A percentile compares a stretch with the other conserved stretches of the same genome.
Evolutionary conservation across 352 stramenopile species (phyloP).

Genomic region (Phytophthora tentaculata): DNA sequence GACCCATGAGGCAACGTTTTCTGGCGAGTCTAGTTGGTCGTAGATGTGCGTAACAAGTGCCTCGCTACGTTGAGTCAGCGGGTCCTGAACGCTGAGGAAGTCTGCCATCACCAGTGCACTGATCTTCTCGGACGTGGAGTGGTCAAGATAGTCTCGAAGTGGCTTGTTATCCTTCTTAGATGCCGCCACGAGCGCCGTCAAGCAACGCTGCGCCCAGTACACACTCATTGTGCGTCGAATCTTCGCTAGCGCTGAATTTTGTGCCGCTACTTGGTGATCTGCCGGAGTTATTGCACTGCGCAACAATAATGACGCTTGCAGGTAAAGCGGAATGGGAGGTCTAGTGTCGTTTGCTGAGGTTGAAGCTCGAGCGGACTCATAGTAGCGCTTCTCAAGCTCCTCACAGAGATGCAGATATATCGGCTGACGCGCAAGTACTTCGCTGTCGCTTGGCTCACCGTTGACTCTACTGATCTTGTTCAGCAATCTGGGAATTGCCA

Average conservation of each 20-base stretch:
- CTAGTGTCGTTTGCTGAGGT: neutral
- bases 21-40: slow-evolving; percentile 54
- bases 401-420: slow-evolving; percentile 70
- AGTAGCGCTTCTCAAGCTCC: slow-evolving; percentile 60
- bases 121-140: slow-evolving; percentile 44
- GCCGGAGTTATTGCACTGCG: slow-evolving; percentile 62
- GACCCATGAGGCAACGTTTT: slow-evolving; percentile 52
- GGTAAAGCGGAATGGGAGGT: slow-evolving; percentile 42
- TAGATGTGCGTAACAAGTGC: slow-evolving; percentile 68
- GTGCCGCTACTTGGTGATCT: slow-evolving; percentile 50
- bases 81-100: slow-evolving; percentile 71
- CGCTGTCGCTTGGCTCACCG: slow-evolving; percentile 19
- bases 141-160: slow-evolving; percentile 33
- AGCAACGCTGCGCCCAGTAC: slow-evolving; percentile 71
- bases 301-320: slow-evolving; percentile 68
- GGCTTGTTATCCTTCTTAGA: slow-evolving; percentile 37
- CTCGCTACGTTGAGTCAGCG: slow-evolving; percentile 41
- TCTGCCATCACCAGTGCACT: slow-evolving; percentile 82
- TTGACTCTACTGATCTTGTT: slow-evolving; percentile 57
- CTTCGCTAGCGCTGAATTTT: slow-evolving; percentile 43
- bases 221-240: slow-evolving; percentile 55
- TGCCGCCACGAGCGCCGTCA: slow-evolving; percentile 52
- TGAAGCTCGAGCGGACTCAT: slow-evolving; percentile 7
- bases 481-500: slow-evolving; percentile 58
- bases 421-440: slow-evolving; percentile 46